Evolutionary conservation across 2,329 filamentous ascomycete species (phyloP).

Genomic region (Canariomyces notabilis): DNA sequence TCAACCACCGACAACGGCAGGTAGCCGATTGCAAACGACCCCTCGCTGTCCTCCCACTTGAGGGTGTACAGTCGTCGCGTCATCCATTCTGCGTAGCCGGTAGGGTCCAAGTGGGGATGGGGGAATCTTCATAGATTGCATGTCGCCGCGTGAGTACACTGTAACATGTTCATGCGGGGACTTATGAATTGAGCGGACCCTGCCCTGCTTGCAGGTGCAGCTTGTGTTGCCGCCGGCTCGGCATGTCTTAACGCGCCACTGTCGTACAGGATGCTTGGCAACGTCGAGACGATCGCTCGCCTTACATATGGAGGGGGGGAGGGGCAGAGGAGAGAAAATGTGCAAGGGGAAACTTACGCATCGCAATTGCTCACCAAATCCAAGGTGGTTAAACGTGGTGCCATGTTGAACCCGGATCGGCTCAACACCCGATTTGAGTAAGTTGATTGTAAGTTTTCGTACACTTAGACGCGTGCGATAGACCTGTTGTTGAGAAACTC

Average conservation of each 20-base stretch:
- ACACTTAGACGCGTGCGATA: no score
- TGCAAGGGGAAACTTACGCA: slow-evolving; percentile 38
- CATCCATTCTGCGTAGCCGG: slow-evolving; percentile 52
- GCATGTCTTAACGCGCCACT: neutral
- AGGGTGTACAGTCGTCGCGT: slow-evolving; percentile 59
- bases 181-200: no score
- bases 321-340: neutral
- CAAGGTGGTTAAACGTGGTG: slow-evolving; percentile 35
- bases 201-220: no score
- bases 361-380: slow-evolving; percentile 52
- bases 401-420: no score
- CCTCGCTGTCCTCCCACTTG: slow-evolving; percentile 57
- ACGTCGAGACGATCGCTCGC: neutral
- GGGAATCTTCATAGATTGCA: slow-evolving; percentile 60
- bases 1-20: slow-evolving; percentile 48
- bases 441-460: no score
- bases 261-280: slow-evolving; percentile 1
- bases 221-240: neutral
- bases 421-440: no score
- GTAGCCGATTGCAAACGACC: slow-evolving; percentile 60
- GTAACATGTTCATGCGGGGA: neutral
- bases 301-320: neutral
- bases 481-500: no score
- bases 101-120: slow-evolving; percentile 58
- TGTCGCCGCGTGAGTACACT: neutral